phyloP scores from a whole-genome alignment of 2,329 filamentous ascomycete genomes.

The Didymella pinodella region DNA sequence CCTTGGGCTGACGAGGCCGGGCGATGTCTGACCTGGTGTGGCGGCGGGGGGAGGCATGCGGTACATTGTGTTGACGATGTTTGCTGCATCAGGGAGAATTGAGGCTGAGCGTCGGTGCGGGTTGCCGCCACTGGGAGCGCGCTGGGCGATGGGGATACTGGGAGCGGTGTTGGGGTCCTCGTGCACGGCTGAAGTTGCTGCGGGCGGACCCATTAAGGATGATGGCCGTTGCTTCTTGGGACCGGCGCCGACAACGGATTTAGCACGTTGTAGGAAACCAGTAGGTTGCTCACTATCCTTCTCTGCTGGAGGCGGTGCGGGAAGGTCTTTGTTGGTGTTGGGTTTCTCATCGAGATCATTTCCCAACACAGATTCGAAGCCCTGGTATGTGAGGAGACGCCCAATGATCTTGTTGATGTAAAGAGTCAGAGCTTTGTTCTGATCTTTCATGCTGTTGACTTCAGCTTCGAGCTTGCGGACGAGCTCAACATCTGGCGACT shows the following conservation, averaged over 20 bases:
- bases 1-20: constrained; percentile 47
- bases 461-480: constrained; percentile 78
- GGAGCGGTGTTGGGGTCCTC: constrained; percentile 77
- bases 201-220: constrained; percentile 43
- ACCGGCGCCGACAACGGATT: constrained; percentile 62
- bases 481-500: constrained; percentile 55
- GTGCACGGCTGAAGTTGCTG: constrained; percentile 41
- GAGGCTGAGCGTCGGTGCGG: constrained; percentile 56
- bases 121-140: constrained; percentile 46
- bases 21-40: constrained; percentile 58
- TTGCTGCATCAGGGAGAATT: constrained; percentile 64
- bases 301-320: constrained; percentile 62
- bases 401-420: constrained; percentile 99
- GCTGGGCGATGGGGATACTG: constrained; percentile 73
- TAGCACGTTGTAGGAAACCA: constrained; percentile 65
- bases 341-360: constrained; percentile 64
- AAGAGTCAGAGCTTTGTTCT: constrained; percentile 95
- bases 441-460: constrained; percentile 80
- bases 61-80: constrained; percentile 90
- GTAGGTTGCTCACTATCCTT: constrained; percentile 58
- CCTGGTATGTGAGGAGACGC: constrained; percentile 89
- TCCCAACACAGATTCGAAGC: constrained; percentile 92
- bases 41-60: constrained; percentile 64
- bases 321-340: constrained; percentile 82
- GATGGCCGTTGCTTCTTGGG: constrained; percentile 55